phyloP scores from a whole-genome alignment of 2,329 filamentous ascomycete genomes.

The Aureobasidium subglaciale region DNA sequence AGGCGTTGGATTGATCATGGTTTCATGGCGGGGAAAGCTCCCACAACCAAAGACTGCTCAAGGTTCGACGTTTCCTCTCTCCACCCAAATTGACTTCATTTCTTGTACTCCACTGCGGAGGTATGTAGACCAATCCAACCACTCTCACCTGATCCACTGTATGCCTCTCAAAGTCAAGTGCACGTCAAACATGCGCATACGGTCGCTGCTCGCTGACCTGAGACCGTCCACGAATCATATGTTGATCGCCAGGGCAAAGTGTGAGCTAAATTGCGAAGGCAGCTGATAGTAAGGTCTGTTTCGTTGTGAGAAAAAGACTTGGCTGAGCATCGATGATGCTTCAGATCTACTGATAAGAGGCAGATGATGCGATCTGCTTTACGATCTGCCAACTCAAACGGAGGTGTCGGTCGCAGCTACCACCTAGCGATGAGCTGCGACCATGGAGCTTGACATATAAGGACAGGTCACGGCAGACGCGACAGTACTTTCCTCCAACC shows the following conservation, averaged over 20 bases:
- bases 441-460: not conserved
- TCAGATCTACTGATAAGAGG: not conserved
- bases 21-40: slow-evolving; percentile 1
- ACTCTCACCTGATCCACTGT: not conserved
- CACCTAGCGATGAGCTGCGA: not conserved
- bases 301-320: not conserved
- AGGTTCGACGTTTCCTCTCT: slow-evolving; percentile 6
- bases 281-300: not conserved
- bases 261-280: not conserved
- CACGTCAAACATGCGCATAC: not conserved
- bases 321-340: not conserved
- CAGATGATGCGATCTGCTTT: not conserved
- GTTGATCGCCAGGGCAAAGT: not conserved
- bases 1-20: slow-evolving; percentile 7
- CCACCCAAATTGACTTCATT: slow-evolving; percentile 8
- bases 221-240: not conserved
- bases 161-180: not conserved
- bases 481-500: not conserved
- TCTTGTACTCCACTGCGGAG: slow-evolving; percentile 7
- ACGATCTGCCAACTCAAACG: not conserved
- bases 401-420: not conserved
- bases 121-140: slow-evolving; percentile 14
- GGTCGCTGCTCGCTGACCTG: not conserved
- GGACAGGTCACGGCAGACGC: not conserved
- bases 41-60: not conserved